phyloP scores from a whole-genome alignment of 2,329 filamentous ascomycete species.

The Teratosphaeria zuluensis region DNA sequence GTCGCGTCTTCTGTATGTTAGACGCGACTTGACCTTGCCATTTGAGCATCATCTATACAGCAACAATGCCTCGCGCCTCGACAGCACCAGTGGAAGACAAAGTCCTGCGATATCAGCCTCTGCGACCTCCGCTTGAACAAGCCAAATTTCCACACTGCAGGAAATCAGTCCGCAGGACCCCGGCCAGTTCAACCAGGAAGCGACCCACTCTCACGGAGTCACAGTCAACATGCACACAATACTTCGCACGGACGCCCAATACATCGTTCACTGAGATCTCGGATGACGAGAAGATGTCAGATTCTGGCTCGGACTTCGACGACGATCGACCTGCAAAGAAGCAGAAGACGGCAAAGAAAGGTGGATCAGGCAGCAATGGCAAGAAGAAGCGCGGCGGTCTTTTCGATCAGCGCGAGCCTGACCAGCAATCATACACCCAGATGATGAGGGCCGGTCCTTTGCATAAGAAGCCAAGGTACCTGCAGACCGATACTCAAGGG shows the following conservation, averaged over 20 bases:
- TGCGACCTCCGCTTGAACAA: not conserved
- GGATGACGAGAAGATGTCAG: not conserved
- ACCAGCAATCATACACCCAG: conserved; percentile 6
- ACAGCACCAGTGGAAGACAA: not conserved
- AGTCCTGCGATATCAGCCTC: not conserved
- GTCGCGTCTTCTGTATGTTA: not conserved
- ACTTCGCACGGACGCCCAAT: not conserved
- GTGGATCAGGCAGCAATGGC: conserved; percentile 1
- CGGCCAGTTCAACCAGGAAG: not conserved
- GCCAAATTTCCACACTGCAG: not conserved
- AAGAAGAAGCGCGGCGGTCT: conserved; percentile 4
- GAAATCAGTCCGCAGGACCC: not conserved
- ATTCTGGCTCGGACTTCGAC: not conserved
- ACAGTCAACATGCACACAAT: conserved; percentile 4
- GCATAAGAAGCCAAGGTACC: not conserved
- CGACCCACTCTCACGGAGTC: not conserved
- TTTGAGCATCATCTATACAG: not conserved
- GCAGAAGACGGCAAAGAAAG: conserved; percentile 2
- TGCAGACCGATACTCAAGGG: not conserved
- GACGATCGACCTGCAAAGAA: not conserved
- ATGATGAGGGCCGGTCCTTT: not conserved
- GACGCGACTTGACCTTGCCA: not conserved
- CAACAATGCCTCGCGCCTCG: not conserved
- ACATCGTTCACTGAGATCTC: not conserved
- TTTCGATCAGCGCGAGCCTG: not conserved